Base-by-base conservation (phyloP, 257 asterid genomes). In the Lycium barbarum region DNA sequence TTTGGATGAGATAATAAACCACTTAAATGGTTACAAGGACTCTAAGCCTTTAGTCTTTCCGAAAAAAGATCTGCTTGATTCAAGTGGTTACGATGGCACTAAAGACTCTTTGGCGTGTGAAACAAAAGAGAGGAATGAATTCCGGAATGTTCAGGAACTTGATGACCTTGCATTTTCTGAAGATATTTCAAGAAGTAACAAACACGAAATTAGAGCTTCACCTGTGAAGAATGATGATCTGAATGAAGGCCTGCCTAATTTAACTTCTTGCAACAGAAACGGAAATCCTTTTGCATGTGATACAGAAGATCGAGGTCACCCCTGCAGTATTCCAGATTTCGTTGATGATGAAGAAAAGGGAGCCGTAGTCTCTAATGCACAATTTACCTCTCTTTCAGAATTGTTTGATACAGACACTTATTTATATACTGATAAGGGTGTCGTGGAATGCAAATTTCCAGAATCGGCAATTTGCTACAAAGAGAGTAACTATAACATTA, bases 401-500 rank as follows among this genome's bases (percentile, higher is more conserved):
- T 36, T 87, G 84, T 59, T 81, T 53, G 88, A 80, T 70, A 40
- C 82, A 45, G 86, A 87, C 40, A 26, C 87, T 11, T 74, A 80
- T 58, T 35, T 82, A 74, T 92, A 82, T 68, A 83, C 91, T 2
- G 92, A 91, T 85, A 91, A 93, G 86, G 91, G 80, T 86, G 93
- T 93, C 1, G 74, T 83, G 87, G 94, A 88, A 61, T 88, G 89
- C 89, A 92, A 90, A 72, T 68, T 88, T 86, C 93, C 97, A 6
- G 93, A 92, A 88, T 84, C 89, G 66, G 87, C 81, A 54, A 90
- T 90, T 84, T 89, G 94, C 92, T 89, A 90, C 87, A 89, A 84
- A 54, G 93, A 90, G 79, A 90, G 81, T 36, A 82, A 87, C 85
- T 80, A 73, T 79, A 90, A 91, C 63, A 66, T 67, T 85, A 85